Base-by-base conservation (phyloP, 2,329 filamentous ascomycete genomes). In the Colletotrichum trifolii region DNA sequence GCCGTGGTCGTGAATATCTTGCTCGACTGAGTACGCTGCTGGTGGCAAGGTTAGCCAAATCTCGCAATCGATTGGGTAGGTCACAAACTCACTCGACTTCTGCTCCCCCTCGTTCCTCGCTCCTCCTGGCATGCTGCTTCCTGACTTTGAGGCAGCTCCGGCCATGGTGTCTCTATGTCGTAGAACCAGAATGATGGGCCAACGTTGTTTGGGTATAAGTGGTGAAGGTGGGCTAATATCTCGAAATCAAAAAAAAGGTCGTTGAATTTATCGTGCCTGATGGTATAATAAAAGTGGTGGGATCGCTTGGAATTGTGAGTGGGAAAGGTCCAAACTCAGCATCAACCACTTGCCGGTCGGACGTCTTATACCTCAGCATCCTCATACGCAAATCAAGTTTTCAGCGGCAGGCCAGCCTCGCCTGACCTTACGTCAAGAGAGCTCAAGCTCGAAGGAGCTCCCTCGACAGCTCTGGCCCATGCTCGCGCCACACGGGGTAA, bases 71-170 rank as follows among this genome's bases (percentile, higher is more conserved):
- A 25, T 4, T 6, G 3, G 15, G 33, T 15, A 45, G 12, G 50
- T 52, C n/a, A 34, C 11, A n/a, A 13, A 71, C 76, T 68, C 66
- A 78, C 76, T 70, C 63, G 76, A 70, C 63, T 74, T 71, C 54
- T 69, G 64, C 65, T 73, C 69, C 25, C 64, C 72, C 38, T 76
- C 74, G 67, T 76, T 76, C 53, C 70, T 71, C 68, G 73, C 71
- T 33, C 70, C 71, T 46, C 71, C 73, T 6, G 71, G 71, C 54
- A 74, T 69, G 60, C 60, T 60, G 60, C 64, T 66, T 38, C 64
- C 64, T 36, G 64, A 54, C 50, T 65, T 66, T 33, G 64, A 66
- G 35, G 63, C 63, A 65, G 64, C 60, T 25, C 64, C 64, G 45
- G 56, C 60, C 64, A 66, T 66, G 11, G 54, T 40, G 38, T 58